Conservation (phyloP, 495 filamentous ascomycete species). For the Bombardia bombarda region DNA sequence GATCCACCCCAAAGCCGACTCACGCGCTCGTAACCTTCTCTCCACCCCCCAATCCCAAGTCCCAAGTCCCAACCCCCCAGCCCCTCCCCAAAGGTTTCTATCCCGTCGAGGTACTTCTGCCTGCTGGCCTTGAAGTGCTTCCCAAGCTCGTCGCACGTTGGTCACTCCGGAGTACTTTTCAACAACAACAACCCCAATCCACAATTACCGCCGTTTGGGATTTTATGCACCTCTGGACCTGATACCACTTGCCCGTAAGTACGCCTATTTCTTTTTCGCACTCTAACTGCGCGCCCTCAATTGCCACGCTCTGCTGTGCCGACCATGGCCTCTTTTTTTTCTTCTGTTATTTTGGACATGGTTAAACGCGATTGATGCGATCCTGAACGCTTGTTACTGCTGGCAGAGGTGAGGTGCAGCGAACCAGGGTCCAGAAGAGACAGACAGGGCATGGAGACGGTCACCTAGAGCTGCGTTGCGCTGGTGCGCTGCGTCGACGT, state of each 20-base stretch:
- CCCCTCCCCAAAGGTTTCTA: constrained; percentile 8
- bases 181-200: constrained; percentile 14
- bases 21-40: constrained; percentile 13
- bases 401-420: not conserved
- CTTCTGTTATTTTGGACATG: no score
- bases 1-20: constrained; percentile 13
- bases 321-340: not conserved
- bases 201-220: constrained; percentile 12
- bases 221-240: constrained; percentile 16
- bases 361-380: no score
- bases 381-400: constrained; percentile 4
- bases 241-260: constrained; percentile 18
- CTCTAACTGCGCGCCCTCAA: no score
- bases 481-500: not conserved
- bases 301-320: no score
- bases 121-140: constrained; percentile 15
- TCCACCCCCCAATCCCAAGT: constrained; percentile 13
- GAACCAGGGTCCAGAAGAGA: not conserved
- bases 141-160: constrained; percentile 16
- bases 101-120: constrained; percentile 21
- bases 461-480: no score
- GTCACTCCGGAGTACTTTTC: constrained; percentile 20
- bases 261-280: constrained; percentile 7
- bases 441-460: no score
- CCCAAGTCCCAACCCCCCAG: constrained; percentile 10